phyloP scores from a whole-genome alignment of 371 early-diverging fungal genomes.

The Blastocladiella emersonii region DNA sequence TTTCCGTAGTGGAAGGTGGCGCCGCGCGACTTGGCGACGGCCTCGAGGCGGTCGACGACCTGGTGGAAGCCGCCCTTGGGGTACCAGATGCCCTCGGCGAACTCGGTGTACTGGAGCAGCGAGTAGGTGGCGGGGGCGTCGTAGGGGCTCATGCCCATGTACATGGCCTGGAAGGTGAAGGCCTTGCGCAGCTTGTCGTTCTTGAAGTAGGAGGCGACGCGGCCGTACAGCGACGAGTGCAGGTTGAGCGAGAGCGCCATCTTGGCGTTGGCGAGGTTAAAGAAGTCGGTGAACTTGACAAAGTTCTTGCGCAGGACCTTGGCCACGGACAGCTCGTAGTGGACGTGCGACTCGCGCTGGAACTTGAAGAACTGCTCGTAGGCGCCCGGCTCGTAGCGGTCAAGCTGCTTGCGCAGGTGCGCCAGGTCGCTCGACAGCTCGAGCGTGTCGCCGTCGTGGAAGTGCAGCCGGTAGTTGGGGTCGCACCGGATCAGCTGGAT shows the following conservation, averaged over 20 bases:
- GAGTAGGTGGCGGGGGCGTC: conserved; percentile 50
- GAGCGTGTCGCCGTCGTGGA: conserved; percentile 35
- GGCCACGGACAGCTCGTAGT: conserved; percentile 31
- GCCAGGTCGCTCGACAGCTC: conserved; percentile 35
- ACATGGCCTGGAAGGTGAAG: conserved; percentile 44
- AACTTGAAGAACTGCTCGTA: conserved; percentile 28
- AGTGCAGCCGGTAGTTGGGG: conserved; percentile 47
- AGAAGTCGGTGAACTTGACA: conserved; percentile 31
- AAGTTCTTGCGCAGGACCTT: conserved; percentile 40
- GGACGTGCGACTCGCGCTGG: conserved; percentile 31
- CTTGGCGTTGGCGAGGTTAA: conserved; percentile 24
- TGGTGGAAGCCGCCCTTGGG: conserved; percentile 47
- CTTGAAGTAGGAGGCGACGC: conserved; percentile 33
- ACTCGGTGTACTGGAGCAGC: conserved; percentile 43
- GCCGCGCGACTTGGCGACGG: conserved; percentile 33
- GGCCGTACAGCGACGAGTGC: conserved; percentile 30
- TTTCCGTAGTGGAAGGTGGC: conserved; percentile 30
- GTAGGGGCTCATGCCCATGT: conserved; percentile 46
- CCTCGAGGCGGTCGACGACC: conserved; percentile 35
- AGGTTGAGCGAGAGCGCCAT: conserved; percentile 33
- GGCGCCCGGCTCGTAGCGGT: conserved; percentile 31
- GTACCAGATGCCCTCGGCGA: conserved; percentile 50
- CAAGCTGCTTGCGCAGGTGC: conserved; percentile 34
- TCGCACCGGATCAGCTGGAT: conserved; percentile 35
- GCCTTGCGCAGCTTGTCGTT: conserved; percentile 46